A percentile compares a stretch with the other conserved stretches of the same genome.
These are phyloP conservation scores for Aspergillus novoparasiticus DNA, from an alignment of 2,329 filamentous ascomycete genomes.

Conservation along the genomic window DNA sequence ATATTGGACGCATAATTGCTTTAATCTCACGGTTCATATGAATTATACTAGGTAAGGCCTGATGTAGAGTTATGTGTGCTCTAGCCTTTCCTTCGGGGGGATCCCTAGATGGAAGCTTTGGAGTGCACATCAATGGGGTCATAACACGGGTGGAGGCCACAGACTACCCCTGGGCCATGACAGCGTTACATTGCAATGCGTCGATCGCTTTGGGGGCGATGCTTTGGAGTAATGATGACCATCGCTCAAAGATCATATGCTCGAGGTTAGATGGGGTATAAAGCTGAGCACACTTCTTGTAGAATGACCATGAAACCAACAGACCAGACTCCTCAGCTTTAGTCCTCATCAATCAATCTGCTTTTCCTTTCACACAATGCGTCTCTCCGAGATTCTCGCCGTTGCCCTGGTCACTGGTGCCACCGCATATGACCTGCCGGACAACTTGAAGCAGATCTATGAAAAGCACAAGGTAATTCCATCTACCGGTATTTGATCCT, in stretches of 20 bases:
- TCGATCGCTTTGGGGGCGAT: not conserved
- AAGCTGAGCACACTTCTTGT: not conserved
- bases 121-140: not conserved
- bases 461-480: conserved; percentile 21
- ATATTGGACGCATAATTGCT: no score
- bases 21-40: no score
- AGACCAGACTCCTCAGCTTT: not conserved
- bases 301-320: not conserved
- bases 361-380: not conserved
- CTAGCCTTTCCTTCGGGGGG: not conserved
- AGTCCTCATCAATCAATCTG: not conserved
- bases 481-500: no score
- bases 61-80: not conserved
- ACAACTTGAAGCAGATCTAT: conserved; percentile 23
- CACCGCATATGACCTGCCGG: conserved; percentile 17
- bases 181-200: not conserved
- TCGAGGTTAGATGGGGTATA: not conserved
- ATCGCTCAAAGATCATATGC: not conserved
- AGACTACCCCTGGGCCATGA: not conserved
- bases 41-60: no score
- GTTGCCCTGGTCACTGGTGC: not conserved
- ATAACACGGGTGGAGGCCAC: not conserved
- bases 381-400: not conserved
- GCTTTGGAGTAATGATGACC: not conserved
- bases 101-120: not conserved